Evolutionary conservation across 306 rosid species (phyloP), one percentile per base, ranked within the genome.

Genomic region (Sindora glabra): DNA sequence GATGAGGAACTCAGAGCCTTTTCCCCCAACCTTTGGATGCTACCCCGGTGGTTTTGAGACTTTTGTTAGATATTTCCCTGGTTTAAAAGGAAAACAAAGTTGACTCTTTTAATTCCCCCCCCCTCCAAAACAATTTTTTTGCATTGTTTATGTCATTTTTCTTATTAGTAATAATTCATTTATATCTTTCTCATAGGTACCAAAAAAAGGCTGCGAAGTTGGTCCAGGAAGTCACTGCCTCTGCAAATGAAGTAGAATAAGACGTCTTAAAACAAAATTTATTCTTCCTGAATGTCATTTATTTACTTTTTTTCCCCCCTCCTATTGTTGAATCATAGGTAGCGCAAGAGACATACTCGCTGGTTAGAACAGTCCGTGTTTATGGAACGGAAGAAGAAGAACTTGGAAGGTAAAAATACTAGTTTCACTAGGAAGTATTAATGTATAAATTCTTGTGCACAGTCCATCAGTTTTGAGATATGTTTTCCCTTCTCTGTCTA

Each of bases 331-430:
- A 30, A 41, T 78, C 52, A 50, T 75, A 86, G 96, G 98, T 92
- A 76, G 90, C 95, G 29, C 98, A 92, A 77, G 98, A 92, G 77
- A 88, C 98, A 36, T 76, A 81, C 67, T 88, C 98, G 70, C 84
- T 92, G 66, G 73, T 92, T 66, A 82, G 96, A 74, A 92, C 98
- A 16, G 96, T 88, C 27, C 95, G 96, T 22, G 95, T 92, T 70
- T 82, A 88, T 76, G 96, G 98, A 58, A 88, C 96, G 7, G 96
- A 92, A 75, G 72, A 81, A 73, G 77, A 74, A 71, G 98, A 92
- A 74, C 71, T 76, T 16, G 85, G 81, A 70, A 88, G 98, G 98
- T 92, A 78, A 64, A 10, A 18, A 44, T 67, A 67, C 74, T 67
- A 13, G 48, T 45, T 45, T 26, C 23, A 30, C 52, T 54, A 10